Percentiles rank a stretch among this genome's conserved stretches.
Evolutionary conservation across 2,329 filamentous ascomycete species (phyloP).

Genomic region (Zymoseptoria crescenta): DNA sequence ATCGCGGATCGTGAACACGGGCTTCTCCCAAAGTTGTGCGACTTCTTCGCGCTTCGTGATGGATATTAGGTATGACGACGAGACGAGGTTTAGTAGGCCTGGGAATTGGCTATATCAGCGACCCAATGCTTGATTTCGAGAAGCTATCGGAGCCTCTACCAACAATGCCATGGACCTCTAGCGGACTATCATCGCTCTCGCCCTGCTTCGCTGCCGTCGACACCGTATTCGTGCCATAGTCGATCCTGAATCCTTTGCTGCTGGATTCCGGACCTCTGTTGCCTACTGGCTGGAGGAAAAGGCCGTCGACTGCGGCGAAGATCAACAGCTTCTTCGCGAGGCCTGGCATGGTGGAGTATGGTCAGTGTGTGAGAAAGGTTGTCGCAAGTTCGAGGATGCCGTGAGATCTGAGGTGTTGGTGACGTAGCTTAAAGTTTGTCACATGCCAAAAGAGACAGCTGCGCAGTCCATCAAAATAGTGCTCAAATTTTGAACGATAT

Average conservation of each 20-base stretch:
- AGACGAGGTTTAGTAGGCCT: constrained; percentile 81
- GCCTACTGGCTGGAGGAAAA: constrained; percentile 67
- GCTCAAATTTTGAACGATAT: no score
- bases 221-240: constrained; percentile 44
- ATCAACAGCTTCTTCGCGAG: constrained; percentile 74
- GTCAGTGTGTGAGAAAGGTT: not conserved
- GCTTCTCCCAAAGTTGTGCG: constrained; percentile 72
- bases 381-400: no score
- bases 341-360: constrained; percentile 53
- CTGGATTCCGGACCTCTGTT: constrained; percentile 33
- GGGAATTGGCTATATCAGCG: constrained; percentile 6
- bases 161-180: constrained; percentile 48
- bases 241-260: constrained; percentile 9
- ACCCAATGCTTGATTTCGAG: not conserved
- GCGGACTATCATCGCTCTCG: constrained; percentile 31
- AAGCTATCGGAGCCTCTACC: constrained; percentile 37
- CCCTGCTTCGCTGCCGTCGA: constrained; percentile 35
- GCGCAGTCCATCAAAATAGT: no score
- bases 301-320: constrained; percentile 67
- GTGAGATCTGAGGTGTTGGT: no score
- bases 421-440: no score
- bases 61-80: constrained; percentile 73
- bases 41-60: constrained; percentile 84
- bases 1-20: constrained; percentile 80
- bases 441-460: no score